Conservation (phyloP, 768 basidiomycete genomes). For the Amanita brunnescens region DNA sequence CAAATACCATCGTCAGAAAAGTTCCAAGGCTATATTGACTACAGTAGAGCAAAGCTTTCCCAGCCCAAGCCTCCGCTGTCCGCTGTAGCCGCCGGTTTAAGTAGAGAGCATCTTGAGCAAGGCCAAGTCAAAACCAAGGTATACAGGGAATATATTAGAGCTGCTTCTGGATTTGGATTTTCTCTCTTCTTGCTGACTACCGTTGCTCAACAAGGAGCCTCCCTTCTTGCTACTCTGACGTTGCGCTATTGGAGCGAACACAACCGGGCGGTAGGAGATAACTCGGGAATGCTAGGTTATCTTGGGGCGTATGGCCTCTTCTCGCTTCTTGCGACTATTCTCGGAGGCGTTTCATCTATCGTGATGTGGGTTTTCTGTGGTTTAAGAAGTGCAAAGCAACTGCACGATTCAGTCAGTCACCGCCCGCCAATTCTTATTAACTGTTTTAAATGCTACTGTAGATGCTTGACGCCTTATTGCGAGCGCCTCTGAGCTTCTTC, state of each 20-base stretch:
- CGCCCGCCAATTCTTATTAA: not conserved
- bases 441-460: constrained; percentile 18
- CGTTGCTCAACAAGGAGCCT: constrained; percentile 46
- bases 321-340: constrained; percentile 46
- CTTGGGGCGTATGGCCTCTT: constrained; percentile 61
- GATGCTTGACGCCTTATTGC: constrained; percentile 78
- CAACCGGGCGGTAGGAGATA: constrained; percentile 52
- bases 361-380: constrained; percentile 74
- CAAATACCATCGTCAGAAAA: constrained; percentile 43
- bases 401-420: constrained; percentile 65
- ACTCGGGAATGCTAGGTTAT: constrained; percentile 49
- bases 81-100: constrained; percentile 35
- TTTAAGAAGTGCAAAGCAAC: constrained; percentile 57
- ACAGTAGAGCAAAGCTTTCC: constrained; percentile 45
- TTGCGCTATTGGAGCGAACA: constrained; percentile 80
- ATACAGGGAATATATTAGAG: constrained; percentile 69
- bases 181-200: constrained; percentile 49
- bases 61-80: constrained; percentile 29
- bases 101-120: constrained; percentile 69
- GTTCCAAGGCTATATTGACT: constrained; percentile 46
- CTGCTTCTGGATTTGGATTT: constrained; percentile 72
- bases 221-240: constrained; percentile 53
- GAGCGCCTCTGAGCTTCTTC: constrained; percentile 81
- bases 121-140: constrained; percentile 74
- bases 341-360: constrained; percentile 48